Evolutionary conservation across 192 early-diverging fungal genomes (phyloP).

Genomic region (Backusella sp.): DNA sequence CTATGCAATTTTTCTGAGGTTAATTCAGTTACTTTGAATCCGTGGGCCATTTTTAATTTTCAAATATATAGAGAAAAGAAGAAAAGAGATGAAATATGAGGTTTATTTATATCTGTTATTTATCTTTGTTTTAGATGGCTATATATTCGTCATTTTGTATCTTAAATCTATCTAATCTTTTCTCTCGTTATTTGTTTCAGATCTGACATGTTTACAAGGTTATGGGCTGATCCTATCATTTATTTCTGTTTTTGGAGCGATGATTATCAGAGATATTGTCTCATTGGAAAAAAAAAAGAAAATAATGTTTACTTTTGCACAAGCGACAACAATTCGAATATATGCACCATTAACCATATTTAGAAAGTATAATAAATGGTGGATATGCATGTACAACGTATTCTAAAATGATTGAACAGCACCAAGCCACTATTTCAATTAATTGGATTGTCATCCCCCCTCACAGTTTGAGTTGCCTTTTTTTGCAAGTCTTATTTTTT

Average conservation of each 20-base stretch:
- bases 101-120: background rate
- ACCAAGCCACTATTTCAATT: background rate
- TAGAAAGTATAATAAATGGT: background rate
- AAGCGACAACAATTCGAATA: background rate
- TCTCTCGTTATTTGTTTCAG: background rate
- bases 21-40: constrained; percentile 18
- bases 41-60: constrained; percentile 7
- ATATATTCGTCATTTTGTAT: background rate
- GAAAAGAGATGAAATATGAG: background rate
- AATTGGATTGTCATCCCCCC: background rate
- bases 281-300: background rate
- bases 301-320: background rate
- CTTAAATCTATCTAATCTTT: background rate
- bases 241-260: background rate
- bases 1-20: constrained; percentile 43
- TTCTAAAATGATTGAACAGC: background rate
- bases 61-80: background rate
- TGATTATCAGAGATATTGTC: background rate
- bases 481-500: background rate
- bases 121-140: background rate
- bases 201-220: background rate
- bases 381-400: no score
- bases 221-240: background rate
- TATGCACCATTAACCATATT: background rate
- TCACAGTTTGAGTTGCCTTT: background rate